A percentile compares a stretch with the other conserved stretches of the same genome.
These are phyloP conservation scores for Fusarium dlaminii DNA, from an alignment of 2,329 filamentous ascomycete species.

Conservation along the genomic window DNA sequence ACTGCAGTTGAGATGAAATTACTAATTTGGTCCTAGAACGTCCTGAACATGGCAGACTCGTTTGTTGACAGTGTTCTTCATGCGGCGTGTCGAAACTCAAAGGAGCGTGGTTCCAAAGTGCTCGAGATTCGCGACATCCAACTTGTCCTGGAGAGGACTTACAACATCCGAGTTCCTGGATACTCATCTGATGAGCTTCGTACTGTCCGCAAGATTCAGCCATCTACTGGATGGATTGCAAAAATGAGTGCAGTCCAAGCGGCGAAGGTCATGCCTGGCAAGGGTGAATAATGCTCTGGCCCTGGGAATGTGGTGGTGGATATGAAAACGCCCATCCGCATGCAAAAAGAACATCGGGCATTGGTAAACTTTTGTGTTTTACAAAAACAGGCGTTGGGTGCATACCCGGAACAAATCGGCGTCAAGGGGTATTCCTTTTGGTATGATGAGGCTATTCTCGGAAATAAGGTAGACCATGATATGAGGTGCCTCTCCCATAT, in stretches of 20 bases:
- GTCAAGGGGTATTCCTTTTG: conserved; percentile 4
- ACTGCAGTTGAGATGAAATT: background rate
- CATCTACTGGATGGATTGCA: conserved; percentile 86
- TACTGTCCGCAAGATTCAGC: conserved; percentile 92
- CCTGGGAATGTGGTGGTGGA: background rate
- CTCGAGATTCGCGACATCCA: conserved; percentile 90
- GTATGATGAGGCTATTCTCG: background rate
- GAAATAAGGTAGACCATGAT: background rate
- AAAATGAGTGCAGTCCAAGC: conserved; percentile 98
- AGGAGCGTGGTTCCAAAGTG: conserved; percentile 88
- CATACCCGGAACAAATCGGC: conserved; percentile 36
- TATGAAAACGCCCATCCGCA: background rate
- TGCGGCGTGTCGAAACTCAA: conserved; percentile 88
- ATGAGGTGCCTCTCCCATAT: background rate
- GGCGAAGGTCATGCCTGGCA: conserved; percentile 80
- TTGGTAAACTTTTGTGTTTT: conserved; percentile 1
- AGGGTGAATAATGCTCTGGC: conserved; percentile 56
- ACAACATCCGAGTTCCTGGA: conserved; percentile 92
- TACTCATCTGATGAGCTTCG: conserved; percentile 95
- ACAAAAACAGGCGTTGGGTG: conserved; percentile 36
- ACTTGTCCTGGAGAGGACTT: conserved; percentile 82
- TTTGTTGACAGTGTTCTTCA: conserved; percentile 94
- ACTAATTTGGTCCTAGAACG: conserved; percentile 66
- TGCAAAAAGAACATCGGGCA: background rate
- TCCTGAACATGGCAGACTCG: conserved; percentile 89